A percentile compares a stretch with the other conserved stretches of the same genome.
Evolutionary conservation across 306 rosid genomes (phyloP).

Genomic region (Castanea sativa): DNA sequence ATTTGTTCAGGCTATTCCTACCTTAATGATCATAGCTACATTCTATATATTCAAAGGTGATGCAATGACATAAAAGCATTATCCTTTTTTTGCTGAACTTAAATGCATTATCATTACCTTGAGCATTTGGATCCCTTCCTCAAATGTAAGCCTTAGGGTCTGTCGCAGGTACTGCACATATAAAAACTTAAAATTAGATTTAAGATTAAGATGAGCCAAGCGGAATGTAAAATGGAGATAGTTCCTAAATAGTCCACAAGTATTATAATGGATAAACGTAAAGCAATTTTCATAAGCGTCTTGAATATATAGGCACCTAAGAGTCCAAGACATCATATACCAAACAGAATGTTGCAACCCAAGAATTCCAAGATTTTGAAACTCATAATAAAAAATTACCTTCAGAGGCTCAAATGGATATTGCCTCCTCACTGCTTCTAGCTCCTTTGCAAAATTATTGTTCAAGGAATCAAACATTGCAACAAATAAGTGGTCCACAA

Average conservation of each 20-base stretch:
- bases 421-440: slow-evolving; percentile 74
- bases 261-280: neutral
- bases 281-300: neutral
- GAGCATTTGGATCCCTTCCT: slow-evolving; percentile 93
- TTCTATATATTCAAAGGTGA: neutral
- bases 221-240: neutral
- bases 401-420: slow-evolving; percentile 92
- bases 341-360: no score
- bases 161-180: slow-evolving; percentile 74
- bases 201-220: neutral
- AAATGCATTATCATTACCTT: slow-evolving; percentile 42
- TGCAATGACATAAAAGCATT: neutral
- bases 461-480: slow-evolving; percentile 73
- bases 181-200: slow-evolving; percentile 24
- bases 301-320: neutral
- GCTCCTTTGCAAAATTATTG: slow-evolving; percentile 57
- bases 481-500: slow-evolving; percentile 72
- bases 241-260: neutral
- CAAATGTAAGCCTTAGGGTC: slow-evolving; percentile 77
- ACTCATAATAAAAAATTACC: slow-evolving; percentile 35
- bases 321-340: no score
- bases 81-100: no score
- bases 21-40: neutral
- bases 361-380: neutral
- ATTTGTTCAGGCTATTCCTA: neutral